Conservation (phyloP, 2,329 filamentous ascomycete genomes). For the Orbilia quercus region DNA sequence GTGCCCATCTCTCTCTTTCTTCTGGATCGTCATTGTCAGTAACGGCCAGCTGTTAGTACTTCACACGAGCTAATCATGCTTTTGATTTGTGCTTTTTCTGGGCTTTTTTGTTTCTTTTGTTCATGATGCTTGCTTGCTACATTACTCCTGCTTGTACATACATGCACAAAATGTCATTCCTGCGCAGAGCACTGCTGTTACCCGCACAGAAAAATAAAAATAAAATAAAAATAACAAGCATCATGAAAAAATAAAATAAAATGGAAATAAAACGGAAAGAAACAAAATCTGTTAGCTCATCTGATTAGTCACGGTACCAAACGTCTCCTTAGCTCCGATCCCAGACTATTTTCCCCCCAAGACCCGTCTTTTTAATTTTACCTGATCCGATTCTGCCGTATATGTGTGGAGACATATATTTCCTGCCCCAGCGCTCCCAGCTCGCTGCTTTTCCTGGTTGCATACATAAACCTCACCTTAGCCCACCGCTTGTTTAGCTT, state of each 20-base stretch:
- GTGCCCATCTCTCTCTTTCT: conserved; percentile 46
- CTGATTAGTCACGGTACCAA: conserved; percentile 52
- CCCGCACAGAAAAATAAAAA: conserved; percentile 7
- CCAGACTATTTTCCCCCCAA: conserved; percentile 27
- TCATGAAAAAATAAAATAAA: conserved; percentile 9
- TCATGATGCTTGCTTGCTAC: too few species aligned
- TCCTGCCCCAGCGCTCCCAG: conserved; percentile 13
- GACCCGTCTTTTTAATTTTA: conserved; percentile 20
- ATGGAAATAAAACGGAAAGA: conserved; percentile 16
- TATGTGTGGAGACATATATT: conserved; percentile 50
- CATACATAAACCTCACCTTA: conserved; percentile 39
- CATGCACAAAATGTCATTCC: conserved; percentile 15
- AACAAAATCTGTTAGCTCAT: conserved; percentile 52
- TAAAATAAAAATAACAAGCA: conserved; percentile 10
- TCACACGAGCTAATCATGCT: conserved; percentile 17
- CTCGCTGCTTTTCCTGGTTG: conserved; percentile 10
- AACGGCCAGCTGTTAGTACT: conserved; percentile 53
- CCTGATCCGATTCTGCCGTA: conserved; percentile 42
- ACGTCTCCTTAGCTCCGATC: conserved; percentile 51
- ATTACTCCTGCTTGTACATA: conserved; percentile 23
- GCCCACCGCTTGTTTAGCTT: conserved; percentile 27
- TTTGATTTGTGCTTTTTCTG: conserved; percentile 22
- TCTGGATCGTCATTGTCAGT: conserved; percentile 47
- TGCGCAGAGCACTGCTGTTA: not conserved
- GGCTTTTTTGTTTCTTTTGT: conserved; percentile 38